Percentiles rank a stretch among this genome's conserved stretches.
Conservation (phyloP, 176 grass and related monocot species). For the Paspalum vaginatum region DNA sequence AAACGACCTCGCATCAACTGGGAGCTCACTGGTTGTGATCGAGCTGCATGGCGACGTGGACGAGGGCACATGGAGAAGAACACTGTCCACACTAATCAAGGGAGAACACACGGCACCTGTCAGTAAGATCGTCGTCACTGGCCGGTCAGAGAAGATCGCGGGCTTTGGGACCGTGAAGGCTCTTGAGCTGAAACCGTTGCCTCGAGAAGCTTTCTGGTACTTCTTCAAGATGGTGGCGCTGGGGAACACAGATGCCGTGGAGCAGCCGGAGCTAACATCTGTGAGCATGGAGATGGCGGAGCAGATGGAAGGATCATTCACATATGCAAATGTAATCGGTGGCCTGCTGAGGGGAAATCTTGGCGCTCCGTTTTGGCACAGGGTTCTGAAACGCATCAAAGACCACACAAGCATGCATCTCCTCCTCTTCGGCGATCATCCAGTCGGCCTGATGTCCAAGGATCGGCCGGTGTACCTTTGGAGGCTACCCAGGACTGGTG, state of each 20-base stretch:
- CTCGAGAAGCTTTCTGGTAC: constrained; percentile 2
- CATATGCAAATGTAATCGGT: not conserved
- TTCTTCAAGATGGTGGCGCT: constrained; percentile 25
- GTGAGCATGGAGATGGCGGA: not conserved
- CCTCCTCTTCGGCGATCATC: not conserved
- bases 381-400: not conserved
- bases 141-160: not conserved
- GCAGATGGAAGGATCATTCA: not conserved
- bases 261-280: not conserved
- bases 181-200: not conserved
- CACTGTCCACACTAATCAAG: not conserved
- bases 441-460: accelerated
- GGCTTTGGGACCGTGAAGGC: not conserved
- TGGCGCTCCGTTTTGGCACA: not conserved
- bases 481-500: not conserved
- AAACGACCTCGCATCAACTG: not conserved
- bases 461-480: not conserved
- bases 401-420: not conserved
- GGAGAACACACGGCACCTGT: not conserved
- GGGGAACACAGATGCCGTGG: constrained; percentile 10
- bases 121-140: constrained; percentile 28
- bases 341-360: not conserved
- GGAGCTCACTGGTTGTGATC: constrained; percentile 17
- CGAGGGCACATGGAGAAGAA: constrained; percentile 13
- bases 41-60: not conserved